Evolutionary conservation across 2,329 filamentous ascomycete species (phyloP), one percentile per base, ranked within the genome.

Genomic region (Xylariomycetidae sp.): DNA sequence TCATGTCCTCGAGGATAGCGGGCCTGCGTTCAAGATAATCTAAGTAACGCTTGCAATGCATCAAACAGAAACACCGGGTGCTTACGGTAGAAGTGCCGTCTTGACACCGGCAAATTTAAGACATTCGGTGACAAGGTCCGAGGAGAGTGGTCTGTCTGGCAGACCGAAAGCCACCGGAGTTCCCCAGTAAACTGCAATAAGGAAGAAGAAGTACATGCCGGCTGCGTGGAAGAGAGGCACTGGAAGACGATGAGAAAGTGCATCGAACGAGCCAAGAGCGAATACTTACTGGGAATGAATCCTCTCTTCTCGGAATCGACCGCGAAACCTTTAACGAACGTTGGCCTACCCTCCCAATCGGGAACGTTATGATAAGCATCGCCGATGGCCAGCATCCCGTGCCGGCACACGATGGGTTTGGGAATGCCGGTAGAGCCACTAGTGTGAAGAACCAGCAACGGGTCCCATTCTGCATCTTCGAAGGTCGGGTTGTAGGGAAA

Each of bases 361-460:
- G 46, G 48, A 1, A 54, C 23, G 4, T 48, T 30, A 16, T 53
- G 53, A 18, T 49, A 51, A 2, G 32, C 41, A 34, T 70, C 64
- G 4, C 33, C 39, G 13, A 59, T 44, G 2, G 59, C 52, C 10
- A 63, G 9, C 48, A 62, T 54, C 10, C 65, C 65, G 5, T 65
- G 57, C 4, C 47, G 46, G 14, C 53, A 45, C 8, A 64, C 40
- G n/a, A 71, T 55, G 2, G 66, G 65, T 43, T 67, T 69, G 0
- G 67, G 67, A 4, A 67, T 50, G 1, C 66, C 66, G 0, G 66
- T 68, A 25, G 59, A 65, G 5, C 67, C 67, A 32, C 62, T 67
- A 1, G 65, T 69, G 45, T 70, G 67, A 7, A 69, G 42, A 2
- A 68, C 54, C 3, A 58, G 26, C 4, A 62, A 32, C 0, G 66